Conservation (phyloP, 495 filamentous ascomycete species). For the Sphaerosporella brunnea region DNA sequence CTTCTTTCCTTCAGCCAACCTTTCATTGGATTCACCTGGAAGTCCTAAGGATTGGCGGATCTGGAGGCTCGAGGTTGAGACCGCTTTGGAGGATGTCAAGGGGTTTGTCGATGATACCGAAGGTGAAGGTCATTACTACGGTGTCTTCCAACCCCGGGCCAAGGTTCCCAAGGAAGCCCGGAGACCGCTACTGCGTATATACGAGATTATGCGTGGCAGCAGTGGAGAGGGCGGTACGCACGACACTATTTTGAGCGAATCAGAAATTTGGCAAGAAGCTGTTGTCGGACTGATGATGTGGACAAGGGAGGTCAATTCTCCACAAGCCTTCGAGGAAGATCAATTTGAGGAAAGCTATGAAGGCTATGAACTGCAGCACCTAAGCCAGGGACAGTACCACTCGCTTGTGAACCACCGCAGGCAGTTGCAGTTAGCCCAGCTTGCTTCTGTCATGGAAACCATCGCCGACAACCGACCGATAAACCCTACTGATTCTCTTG, state of each 20-base stretch:
- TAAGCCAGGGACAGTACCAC: constrained; percentile 1
- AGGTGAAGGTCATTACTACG: constrained; percentile 17
- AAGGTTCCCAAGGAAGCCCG: constrained; percentile 14
- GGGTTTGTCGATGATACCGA: constrained; percentile 10
- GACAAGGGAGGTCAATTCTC: constrained; percentile 11
- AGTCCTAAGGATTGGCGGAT: constrained; percentile 20
- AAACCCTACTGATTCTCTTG: constrained; percentile 13
- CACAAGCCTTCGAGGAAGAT: constrained; percentile 12
- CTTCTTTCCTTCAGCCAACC: constrained; percentile 5
- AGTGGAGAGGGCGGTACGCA: too few species aligned
- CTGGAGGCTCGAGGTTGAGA: constrained; percentile 22
- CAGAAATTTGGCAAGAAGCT: constrained; percentile 22
- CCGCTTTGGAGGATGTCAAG: constrained; percentile 18
- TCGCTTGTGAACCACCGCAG: constrained; percentile 1
- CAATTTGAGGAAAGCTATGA: constrained; percentile 16
- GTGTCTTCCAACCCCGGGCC: constrained; percentile 1
- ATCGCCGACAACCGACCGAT: constrained; percentile 15
- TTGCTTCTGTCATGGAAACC: constrained; percentile 9
- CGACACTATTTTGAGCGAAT: constrained; percentile 13
- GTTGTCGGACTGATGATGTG: constrained; percentile 18
- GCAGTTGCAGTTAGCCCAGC: constrained; percentile 9
- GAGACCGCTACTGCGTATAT: constrained; percentile 12
- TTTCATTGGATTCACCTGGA: constrained; percentile 11
- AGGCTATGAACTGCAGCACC: not conserved
- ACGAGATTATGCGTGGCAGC: constrained; percentile 20